Evolutionary conservation across 225 moss, liverwort and hornwort genomes (phyloP), one percentile per base, ranked within the genome.

Genomic region (Lunularia cruciata): DNA sequence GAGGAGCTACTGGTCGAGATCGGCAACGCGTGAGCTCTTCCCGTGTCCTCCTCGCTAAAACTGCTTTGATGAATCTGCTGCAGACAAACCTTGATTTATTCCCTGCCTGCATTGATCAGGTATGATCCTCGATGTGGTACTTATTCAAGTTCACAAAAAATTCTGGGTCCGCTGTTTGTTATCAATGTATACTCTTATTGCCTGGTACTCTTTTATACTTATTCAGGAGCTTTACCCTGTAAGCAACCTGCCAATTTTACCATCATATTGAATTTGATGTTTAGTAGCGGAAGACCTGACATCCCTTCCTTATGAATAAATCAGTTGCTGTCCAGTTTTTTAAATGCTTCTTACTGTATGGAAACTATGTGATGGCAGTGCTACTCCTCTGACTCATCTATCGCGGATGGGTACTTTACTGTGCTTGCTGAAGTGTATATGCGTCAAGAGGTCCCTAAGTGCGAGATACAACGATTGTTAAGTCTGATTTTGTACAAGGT

Each of bases 21-120:
- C 87, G 91, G 73, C 93, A 98, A 73, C 93, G 98, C 52, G 83
- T 89, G 61, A 92, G 89, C 73, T 85, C 93, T 72, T 89, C 91
- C 67, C 89, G 98, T 59, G 93, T 98, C 65, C 85, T 89, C 57
- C 76, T 98, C 25, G 98, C 98, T 32, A 98, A 98, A 79, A 93
- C 91, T 75, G 98, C 98, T 60, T 74, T 98, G 22, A 98, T 98
- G 93, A 98, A 98, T 82, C 83, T 98, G 65, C 82, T 98, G 12
- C 92, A 91, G 77, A 98, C 92, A 57, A 98, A 93, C 77, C 81
- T 93, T 58, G 98, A 98, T 70, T 83, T 98, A 45, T 93, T 98
- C 80, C 98, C 98, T 75, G 98, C 91, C 63, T 98, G 88, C 73
- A 98, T 98, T 76, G 98, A 98, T 85, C 98, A 98, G 93, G 98